Conservation (phyloP, 192 early-diverging fungal genomes). For the Linderina pennispora region DNA sequence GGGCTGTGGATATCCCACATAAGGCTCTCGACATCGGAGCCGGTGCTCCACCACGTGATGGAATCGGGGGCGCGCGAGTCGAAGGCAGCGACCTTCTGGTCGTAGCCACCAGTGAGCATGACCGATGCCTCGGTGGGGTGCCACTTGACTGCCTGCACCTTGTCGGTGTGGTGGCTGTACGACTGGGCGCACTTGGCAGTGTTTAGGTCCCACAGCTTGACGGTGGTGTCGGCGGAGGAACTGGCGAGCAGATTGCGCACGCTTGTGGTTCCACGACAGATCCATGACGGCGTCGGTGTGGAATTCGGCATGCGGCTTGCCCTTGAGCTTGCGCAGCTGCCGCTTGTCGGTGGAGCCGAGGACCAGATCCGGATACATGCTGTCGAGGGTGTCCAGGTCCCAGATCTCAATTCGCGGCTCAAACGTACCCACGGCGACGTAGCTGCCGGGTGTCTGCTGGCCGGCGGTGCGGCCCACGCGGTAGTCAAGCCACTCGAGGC, state of each 20-base stretch:
- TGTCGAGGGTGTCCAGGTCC: constrained; percentile 90
- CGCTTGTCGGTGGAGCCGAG: constrained; percentile 55
- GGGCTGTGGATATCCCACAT: constrained; percentile 88
- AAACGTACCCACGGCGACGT: constrained; percentile 95
- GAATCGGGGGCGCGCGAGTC: constrained; percentile 83
- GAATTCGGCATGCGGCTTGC: constrained; percentile 62
- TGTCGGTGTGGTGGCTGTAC: constrained; percentile 81
- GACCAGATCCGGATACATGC: constrained; percentile 85
- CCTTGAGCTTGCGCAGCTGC: constrained; percentile 16
- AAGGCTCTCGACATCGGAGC: constrained; percentile 85
- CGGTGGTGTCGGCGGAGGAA: constrained; percentile 93
- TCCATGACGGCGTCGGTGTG: constrained; percentile 96
- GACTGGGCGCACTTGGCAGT: constrained; percentile 65
- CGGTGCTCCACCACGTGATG: constrained; percentile 61
- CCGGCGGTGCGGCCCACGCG: constrained; percentile 62
- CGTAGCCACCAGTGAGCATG: constrained; percentile 88
- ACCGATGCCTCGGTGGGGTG: constrained; percentile 82
- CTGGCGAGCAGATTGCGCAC: constrained; percentile 73
- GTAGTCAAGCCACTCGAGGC: constrained; percentile 94
- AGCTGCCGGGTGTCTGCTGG: constrained; percentile 64
- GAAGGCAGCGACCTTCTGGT: constrained; percentile 78
- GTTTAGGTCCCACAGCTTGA: constrained; percentile 96
- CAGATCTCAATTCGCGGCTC: constrained; percentile 98
- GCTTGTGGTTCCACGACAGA: constrained; percentile 83
- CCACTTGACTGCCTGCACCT: constrained; percentile 92